Base-by-base conservation (phyloP, 1,284 basidiomycete species). In the Wallemia ichthyophaga region DNA sequence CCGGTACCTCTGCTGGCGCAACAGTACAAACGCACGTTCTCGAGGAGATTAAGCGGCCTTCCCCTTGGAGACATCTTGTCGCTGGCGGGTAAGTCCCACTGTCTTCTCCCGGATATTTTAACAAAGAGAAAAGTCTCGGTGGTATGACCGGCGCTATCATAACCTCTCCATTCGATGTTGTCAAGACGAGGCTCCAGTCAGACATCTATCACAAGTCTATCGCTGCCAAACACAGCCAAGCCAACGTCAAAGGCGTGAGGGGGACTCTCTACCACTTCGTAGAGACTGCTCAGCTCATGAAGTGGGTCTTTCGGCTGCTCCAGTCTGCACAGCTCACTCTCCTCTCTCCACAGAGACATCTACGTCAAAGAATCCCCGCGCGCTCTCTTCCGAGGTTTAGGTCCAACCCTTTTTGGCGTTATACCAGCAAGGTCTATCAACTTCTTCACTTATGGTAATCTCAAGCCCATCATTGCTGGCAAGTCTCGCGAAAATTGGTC, bases 91-190 rank as follows among this genome's bases (percentile, higher is more conserved):
- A 65, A 69, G 82, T 73, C n/a, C 13, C 55, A 61, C 65, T 24
- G 57, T 61, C 24, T 65, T 64, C 33, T 27, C 7, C 48, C 57
- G 27, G 11, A 37, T 27, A 19, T n/a, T 21, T 31, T 53, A 26
- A 26, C 55, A 17, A 56, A 9, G 28, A n/a, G 33, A 54, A 21
- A 64, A 92, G 91, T 27, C 73, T 92, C 11, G 94, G 92, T 21
- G 92, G 92, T 25, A 95, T 98, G 91, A 87, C 87, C 67, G 94
- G 92, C 55, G 89, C 89, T 11, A 85, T 94, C 63, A 82, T 96
- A 9, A 99, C 92, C 0, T 88, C 87, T 32, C 92, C 92, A 0
- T 89, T 98, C 65, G 92, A 99, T 69, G 87, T 99, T 26, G 91
- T 98, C 64, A 98, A 98, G 72, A 99, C 94, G 26, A 81, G 92